These are phyloP conservation scores for Marsdenia floribunda DNA, from an alignment of 257 asterid species.

Conservation along the genomic window DNA sequence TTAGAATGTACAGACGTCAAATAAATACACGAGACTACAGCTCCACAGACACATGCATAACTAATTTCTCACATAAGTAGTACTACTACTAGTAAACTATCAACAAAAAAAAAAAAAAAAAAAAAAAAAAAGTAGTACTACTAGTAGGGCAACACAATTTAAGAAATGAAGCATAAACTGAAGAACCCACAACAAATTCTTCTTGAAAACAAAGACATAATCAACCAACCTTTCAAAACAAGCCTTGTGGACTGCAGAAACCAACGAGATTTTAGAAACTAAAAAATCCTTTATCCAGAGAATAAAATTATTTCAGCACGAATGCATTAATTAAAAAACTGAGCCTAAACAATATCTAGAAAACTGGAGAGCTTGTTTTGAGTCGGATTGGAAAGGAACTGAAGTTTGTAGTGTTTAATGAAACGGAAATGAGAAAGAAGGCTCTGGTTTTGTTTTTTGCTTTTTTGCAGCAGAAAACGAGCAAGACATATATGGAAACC, in stretches of 20 bases:
- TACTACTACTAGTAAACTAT: no score
- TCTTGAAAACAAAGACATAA: neutral
- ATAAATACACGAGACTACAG: neutral
- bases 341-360: neutral
- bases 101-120: no score
- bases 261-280: neutral
- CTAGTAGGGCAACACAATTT: neutral
- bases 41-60: neutral
- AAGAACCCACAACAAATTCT: neutral
- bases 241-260: neutral
- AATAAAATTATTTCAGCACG: neutral
- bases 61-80: neutral
- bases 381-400: neutral
- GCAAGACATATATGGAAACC: neutral
- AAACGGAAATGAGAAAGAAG: neutral
- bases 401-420: neutral
- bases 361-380: no score
- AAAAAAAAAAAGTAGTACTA: no score
- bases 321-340: neutral
- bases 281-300: neutral
- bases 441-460: neutral
- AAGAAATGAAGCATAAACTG: neutral
- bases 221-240: constrained; percentile 6
- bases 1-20: neutral
- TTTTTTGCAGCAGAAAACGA: neutral